Base-by-base conservation (phyloP, 176 grass and related monocot species). In the Dactylis glomerata region DNA sequence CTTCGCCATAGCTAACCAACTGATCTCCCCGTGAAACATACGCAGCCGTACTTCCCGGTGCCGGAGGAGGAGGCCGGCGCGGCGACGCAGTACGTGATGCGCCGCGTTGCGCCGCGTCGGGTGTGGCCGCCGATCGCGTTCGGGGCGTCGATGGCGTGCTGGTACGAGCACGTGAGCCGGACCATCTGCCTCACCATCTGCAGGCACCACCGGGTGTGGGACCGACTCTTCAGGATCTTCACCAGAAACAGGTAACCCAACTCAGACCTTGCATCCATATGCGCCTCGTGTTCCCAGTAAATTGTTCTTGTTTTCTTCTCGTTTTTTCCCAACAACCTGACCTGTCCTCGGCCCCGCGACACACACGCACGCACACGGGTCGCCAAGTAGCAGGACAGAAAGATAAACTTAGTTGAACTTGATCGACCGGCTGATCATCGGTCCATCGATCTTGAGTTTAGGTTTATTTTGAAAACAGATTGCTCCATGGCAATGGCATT, bases 151-250 rank as follows among this genome's bases (percentile, higher is more conserved):
- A 95, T 98, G 92, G 95, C 91, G 36, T 98, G 95, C 88, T 98
- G 92, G 92, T 98, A 98, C 82, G 95, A 98, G 92, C 95, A 98
- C 85, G 92, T 98, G 32, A 98, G 95, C 87, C 81, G 95, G 51
- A 98, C 95, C 76, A 91, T 95, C 83, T 98, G 95, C 89, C 87
- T 98, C 49, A 92, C 89, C 82, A 98, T 95, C 72, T 98, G 92
- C 83, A 88, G 86, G 58, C 91, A 98, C 82, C 95, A 98, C 88
- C 79, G 95, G 8, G 54, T 85, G 13, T 95, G 95, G 95, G 84
- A 95, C 50, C 76, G 73, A 0, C 81, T 95, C 82, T 95, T 98
- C 92, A 93, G 88, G 62, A 40, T 94, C 79, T 10, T 90, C 71
- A 98, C 95, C 22, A 67, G 91, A 31, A 93, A 98, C 88, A 91